Evolutionary conservation across 768 basidiomycete genomes (phyloP), one percentile per base, ranked within the genome.

Genomic region (Crucibulum laeve): DNA sequence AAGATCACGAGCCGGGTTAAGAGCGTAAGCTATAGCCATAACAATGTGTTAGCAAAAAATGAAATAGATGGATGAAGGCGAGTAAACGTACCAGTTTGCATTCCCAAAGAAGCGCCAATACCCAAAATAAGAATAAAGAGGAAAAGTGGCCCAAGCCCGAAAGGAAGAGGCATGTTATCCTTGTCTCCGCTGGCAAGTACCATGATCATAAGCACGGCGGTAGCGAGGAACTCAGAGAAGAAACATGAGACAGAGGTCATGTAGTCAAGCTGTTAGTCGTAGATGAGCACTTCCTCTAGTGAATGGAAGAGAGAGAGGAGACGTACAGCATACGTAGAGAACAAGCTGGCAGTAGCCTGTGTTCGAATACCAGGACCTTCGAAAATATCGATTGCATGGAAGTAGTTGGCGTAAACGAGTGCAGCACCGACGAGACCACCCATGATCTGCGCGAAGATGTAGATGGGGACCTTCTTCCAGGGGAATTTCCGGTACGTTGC

Each of bases 401-500:
- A 77, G 56, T 84, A 87, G 56, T 80, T 81, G 3, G 71, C 83
- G 51, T 84, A 85, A 18, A 80, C 61, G 21, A 81, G 57, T 5
- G 72, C 73, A 17, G 74, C 76, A n/a, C 80, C 84, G 42, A 74
- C 68, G 21, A 84, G 48, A 14, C 66, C 84, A 14, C 85, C 84
- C 50, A 85, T 63, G 21, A 82, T 48, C 53, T 87, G 84, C 0
- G 80, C 79, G 37, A 77, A 59, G 44, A 84, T 73, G 57, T 80
- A 87, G 19, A 45, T 64, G 63, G 42, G 23, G 17, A 35, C 28
- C 21, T 19, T 25, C 15, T 19, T 73, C 78, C 81, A 80, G 1
- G 84, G 82, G 59, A 87, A 87, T 44, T 68, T 69, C 45, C 84
- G 79, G 61, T 77, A 75, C n/a, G 76, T 67, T 5, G 79, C 81